These are phyloP conservation scores for Smittium mucronatum DNA, from an alignment of 371 early-diverging fungal genomes.

Conservation along the genomic window DNA sequence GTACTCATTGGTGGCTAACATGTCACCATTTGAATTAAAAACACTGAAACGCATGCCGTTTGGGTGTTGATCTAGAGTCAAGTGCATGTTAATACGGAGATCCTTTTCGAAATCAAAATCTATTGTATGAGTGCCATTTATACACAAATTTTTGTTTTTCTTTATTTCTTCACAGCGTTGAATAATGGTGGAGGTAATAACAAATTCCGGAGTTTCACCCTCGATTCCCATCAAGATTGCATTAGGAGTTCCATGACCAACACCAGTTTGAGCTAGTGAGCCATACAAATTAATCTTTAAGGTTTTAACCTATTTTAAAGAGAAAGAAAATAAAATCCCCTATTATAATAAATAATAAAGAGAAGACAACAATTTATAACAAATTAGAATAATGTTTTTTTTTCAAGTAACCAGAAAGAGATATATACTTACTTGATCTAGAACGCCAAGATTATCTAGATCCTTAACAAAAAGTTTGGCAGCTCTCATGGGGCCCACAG, in stretches of 20 bases:
- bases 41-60: constrained; percentile 91
- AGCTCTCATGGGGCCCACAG: constrained; percentile 93
- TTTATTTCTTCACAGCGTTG: constrained; percentile 60
- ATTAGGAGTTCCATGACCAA: constrained; percentile 87
- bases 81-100: constrained; percentile 70
- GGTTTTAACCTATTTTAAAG: constrained; percentile 31
- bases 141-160: constrained; percentile 47
- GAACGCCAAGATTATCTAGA: constrained; percentile 49
- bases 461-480: constrained; percentile 86
- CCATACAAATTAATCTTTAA: constrained; percentile 86
- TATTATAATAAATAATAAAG: no score
- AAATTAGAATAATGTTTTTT: no score
- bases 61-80: constrained; percentile 83
- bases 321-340: neutral
- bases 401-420: no score
- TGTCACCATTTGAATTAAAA: constrained; percentile 58
- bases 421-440: constrained; percentile 31
- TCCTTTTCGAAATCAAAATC: constrained; percentile 69
- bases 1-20: constrained; percentile 86
- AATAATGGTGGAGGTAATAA: constrained; percentile 68
- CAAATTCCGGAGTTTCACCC: constrained; percentile 83
- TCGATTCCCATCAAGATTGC: constrained; percentile 83
- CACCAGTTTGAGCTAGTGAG: constrained; percentile 84
- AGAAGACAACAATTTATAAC: no score
- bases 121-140: constrained; percentile 65